Evolutionary conservation across 2,329 filamentous ascomycete genomes (phyloP), one percentile per base, ranked within the genome.

Genomic region (Thielaviopsis euricoi): DNA sequence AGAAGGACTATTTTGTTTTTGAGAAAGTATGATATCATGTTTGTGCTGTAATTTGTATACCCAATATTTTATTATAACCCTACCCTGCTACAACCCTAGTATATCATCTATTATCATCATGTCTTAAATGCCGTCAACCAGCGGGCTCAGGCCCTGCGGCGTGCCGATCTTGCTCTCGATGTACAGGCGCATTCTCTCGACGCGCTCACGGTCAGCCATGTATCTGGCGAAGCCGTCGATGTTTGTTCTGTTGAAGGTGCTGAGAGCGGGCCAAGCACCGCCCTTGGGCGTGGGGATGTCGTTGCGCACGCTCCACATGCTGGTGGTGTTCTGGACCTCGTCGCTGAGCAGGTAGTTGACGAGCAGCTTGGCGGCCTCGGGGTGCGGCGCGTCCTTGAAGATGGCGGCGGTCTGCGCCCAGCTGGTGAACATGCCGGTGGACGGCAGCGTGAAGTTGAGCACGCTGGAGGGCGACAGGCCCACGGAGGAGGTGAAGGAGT

Each of bases 371-470:
- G 76, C 74, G 33, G 70, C 70, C 64, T 79, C 75, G 0, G 74
- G 73, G 54, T 75, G 74, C 0, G 73, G 73, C 0, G 76, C 74
- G 29, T 74, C 66, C 56, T 71, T 72, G 29, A 75, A 66, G 58
- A 80, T 79, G 1, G 69, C 77, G 1, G 66, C 74, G 0, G 65
- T 70, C 62, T 79, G 76, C 0, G 73, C 62, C 76, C 76, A 80
- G 3, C 69, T 68, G 6, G 75, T 71, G 60, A 73, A 77, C 52
- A 68, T 61, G 6, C 67, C 73, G n/a, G 69, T 61, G 13, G 62
- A 67, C 0, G 73, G 71, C 13, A 68, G 63, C 0, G 66, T 61
- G 37, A 64, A 57, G 22, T 65, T 66, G 26, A 70, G 13, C 5
- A 62, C 59, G 4, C 58, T 55, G 0, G 59, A 26, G 1, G 63